Evolutionary conservation across 2,329 filamentous ascomycete species (phyloP), one percentile per base, ranked within the genome.

Genomic region (Elsinoe arachidis): DNA sequence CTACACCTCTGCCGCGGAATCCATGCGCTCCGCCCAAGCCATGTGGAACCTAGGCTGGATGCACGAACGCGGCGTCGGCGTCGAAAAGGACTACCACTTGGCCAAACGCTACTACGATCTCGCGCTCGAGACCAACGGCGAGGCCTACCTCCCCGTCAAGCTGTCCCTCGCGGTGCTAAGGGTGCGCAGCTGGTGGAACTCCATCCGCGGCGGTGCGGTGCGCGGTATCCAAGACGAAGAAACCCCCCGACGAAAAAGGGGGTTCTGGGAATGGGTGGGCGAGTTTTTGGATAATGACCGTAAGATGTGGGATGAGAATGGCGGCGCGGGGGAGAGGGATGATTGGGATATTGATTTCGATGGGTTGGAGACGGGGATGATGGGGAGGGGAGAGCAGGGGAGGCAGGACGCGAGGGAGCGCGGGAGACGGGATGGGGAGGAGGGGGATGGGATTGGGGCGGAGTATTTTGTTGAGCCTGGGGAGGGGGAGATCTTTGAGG

Each of bases 21-120:
- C 88, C 59, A 85, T 92, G 64, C 87, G 90, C 67, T 95, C 90
- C 64, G 93, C 92, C 2, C 95, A 99, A 72, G 93, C 95, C 12
- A 83, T 96, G 58, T 99, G 90, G 82, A 97, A 99, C 66, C 78
- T 99, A 12, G 95, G 93, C 4, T 99, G 93, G 93, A 97, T 99
- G 92, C 90, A 99, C 67, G 93, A 99, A 73, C 96, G 97, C 67
- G 93, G 93, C 6, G 79, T 97, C 52, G 90, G 91, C 1, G 81
- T 97, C 17, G 86, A 88, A 56, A 93, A 99, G 69, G 93, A 99
- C 68, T 99, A 95, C 70, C 93, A 99, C 68, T 83, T 99, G 58
- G 93, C 95, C 1, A 99, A 99, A 73, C 80, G 93, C 56, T 96
- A 91, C 72, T 99, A 99, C 68, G 93, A 99, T 66, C 81, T 93